phyloP scores from a whole-genome alignment of 2,329 filamentous ascomycete genomes.

The Didymella lethalis region DNA sequence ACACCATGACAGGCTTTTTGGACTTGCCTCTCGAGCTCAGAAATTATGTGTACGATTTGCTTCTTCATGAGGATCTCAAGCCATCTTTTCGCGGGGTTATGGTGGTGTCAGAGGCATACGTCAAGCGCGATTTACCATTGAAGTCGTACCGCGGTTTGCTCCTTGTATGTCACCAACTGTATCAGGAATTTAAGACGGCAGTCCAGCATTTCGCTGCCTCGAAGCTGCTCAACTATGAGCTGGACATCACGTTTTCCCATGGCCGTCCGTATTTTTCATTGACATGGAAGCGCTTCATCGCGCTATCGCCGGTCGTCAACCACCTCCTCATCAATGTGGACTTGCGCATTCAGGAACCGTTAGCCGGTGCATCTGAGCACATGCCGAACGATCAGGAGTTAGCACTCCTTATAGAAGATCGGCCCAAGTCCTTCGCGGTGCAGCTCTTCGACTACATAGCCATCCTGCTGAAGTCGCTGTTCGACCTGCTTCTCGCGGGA shows the following conservation, averaged over 20 bases:
- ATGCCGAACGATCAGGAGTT: conserved; percentile 39
- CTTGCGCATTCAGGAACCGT: conserved; percentile 40
- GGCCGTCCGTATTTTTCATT: conserved; percentile 46
- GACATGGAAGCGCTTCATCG: conserved; percentile 40
- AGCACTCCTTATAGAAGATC: conserved; percentile 36
- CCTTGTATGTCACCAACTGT: conserved; percentile 33
- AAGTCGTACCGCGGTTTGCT: conserved; percentile 41
- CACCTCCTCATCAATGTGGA: conserved; percentile 42
- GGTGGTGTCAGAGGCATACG: conserved; percentile 38
- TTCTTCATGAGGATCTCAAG: conserved; percentile 33
- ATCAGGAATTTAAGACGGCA: conserved; percentile 39
- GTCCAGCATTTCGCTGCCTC: conserved; percentile 39
- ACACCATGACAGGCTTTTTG: conserved; percentile 40
- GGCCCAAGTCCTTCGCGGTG: conserved; percentile 37
- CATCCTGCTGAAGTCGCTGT: conserved; percentile 40
- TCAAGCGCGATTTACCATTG: conserved; percentile 40
- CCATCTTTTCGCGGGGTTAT: conserved; percentile 40
- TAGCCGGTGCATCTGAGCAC: conserved; percentile 27
- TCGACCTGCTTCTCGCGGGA: conserved; percentile 34
- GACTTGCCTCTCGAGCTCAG: conserved; percentile 42
- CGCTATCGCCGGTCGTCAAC: conserved; percentile 40
- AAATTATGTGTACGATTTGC: conserved; percentile 40
- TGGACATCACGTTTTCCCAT: conserved; percentile 42
- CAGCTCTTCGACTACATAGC: conserved; percentile 46
- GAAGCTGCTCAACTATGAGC: conserved; percentile 37